A percentile compares a stretch with the other conserved stretches of the same genome.
Evolutionary conservation across 208 protist species (phyloP).

Genomic region (Leishmania arabica): DNA sequence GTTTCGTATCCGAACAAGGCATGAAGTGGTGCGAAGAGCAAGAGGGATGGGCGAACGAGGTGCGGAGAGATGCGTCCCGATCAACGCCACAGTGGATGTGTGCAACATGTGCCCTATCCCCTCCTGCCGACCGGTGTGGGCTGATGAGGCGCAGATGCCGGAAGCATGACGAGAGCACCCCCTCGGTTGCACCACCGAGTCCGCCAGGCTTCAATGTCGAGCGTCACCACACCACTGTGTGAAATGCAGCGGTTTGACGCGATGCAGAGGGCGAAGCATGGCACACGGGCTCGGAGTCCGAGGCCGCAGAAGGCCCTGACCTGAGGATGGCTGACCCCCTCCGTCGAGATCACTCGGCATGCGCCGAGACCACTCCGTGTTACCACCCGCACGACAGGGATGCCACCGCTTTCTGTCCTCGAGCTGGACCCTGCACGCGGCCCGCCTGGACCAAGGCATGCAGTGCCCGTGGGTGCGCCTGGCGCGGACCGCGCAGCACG

Average conservation of each 20-base stretch:
- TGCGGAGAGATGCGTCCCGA: background rate
- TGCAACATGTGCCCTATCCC: background rate
- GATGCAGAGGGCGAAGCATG: background rate
- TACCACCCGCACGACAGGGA: background rate
- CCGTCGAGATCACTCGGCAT: background rate
- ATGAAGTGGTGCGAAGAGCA: background rate
- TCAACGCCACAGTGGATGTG: background rate
- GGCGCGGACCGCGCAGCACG: background rate
- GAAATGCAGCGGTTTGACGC: background rate
- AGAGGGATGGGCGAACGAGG: background rate
- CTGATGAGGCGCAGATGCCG: background rate
- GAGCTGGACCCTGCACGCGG: background rate
- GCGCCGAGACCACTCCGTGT: too few species aligned
- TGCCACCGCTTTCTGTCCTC: background rate
- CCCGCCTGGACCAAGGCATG: background rate
- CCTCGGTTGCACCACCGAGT: background rate
- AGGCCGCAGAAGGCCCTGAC: background rate
- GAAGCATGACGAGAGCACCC: background rate
- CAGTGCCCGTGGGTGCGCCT: background rate
- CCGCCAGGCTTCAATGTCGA: background rate
- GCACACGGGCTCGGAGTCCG: background rate
- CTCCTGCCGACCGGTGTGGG: background rate
- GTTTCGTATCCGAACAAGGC: background rate
- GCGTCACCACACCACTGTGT: background rate
- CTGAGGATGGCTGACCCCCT: background rate